Evolutionary conservation across 1,284 basidiomycete genomes (phyloP), one percentile per base, ranked within the genome.

Genomic region (Ustilago trichophora): DNA sequence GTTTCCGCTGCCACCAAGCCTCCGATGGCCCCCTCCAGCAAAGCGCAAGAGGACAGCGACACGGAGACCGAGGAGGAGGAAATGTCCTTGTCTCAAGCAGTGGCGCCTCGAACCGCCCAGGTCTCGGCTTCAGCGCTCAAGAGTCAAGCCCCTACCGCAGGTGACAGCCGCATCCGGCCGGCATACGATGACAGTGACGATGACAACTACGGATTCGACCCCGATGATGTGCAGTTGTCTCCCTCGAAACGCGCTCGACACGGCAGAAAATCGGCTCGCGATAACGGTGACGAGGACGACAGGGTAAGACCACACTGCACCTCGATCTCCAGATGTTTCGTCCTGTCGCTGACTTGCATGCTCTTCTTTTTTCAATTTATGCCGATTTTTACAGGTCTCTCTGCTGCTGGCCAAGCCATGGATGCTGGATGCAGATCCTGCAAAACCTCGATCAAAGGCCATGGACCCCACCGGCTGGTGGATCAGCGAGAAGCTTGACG

Each of bases 391-490:
- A 0, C 37, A 70, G 40, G 51, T 67, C 6, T 60, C 67, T 21
- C 72, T 88, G 4, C 78, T 89, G 41, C 82, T 89, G 0, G 88
- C 88, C 2, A 85, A 85, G 56, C 87, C 87, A 54, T 88, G 87
- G 86, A 86, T 86, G 52, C 53, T 87, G 7, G 85, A 86, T 12
- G 85, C 76, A 10, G 86, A 86, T 0, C 67, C 67, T 1, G 46
- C 52, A 10, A 64, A 54, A 32, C 45, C 58, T 1, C 45, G 40
- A 18, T 42, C 46, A 7, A 60, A 48, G 38, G 37, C 55, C 1
- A 81, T 83, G 36, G 87, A 88, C 69, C 87, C 87, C 0, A 85
- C 84, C 10, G 87, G 86, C 0, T 88, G 86, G 86, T 88, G 87
- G 87, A 84, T 88, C 24, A 88, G 87, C 19, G 88, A 89, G 73